A percentile compares a stretch with the other conserved stretches of the same genome.
These are phyloP conservation scores for Nigrograna mackinnonii DNA, from an alignment of 2,329 filamentous ascomycete genomes.

Conservation along the genomic window DNA sequence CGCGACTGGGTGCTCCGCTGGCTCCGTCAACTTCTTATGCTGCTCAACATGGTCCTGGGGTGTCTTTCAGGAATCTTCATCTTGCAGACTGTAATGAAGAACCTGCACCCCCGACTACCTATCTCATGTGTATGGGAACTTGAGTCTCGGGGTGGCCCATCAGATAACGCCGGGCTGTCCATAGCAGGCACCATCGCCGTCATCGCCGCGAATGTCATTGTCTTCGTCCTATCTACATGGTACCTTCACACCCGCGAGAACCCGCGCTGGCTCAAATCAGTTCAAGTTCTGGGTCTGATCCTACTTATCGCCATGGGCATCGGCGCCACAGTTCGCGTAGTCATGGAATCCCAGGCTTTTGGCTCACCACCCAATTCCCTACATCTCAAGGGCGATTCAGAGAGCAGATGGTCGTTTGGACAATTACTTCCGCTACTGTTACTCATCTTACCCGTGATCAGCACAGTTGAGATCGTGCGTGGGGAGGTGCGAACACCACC, in stretches of 20 bases:
- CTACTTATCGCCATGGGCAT: constrained; percentile 58
- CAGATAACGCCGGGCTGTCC: constrained; percentile 52
- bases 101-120: constrained; percentile 58
- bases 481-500: constrained; percentile 52
- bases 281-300: constrained; percentile 58
- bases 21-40: constrained; percentile 68
- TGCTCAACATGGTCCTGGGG: constrained; percentile 64
- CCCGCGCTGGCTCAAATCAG: constrained; percentile 55
- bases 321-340: constrained; percentile 61
- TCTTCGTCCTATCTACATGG: constrained; percentile 66
- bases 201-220: constrained; percentile 60
- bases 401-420: constrained; percentile 66
- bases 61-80: constrained; percentile 61
- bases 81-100: constrained; percentile 57
- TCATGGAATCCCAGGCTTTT: constrained; percentile 65
- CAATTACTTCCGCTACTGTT: constrained; percentile 64
- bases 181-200: constrained; percentile 65
- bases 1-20: constrained; percentile 69
- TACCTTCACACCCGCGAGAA: constrained; percentile 63
- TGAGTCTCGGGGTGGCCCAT: constrained; percentile 37
- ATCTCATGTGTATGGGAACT: constrained; percentile 65
- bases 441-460: constrained; percentile 63
- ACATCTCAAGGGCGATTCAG: constrained; percentile 54
- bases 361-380: constrained; percentile 52
- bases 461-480: constrained; percentile 61